phyloP scores from a whole-genome alignment of 2,329 filamentous ascomycete genomes.

The Sclerotiophoma versabilis region DNA sequence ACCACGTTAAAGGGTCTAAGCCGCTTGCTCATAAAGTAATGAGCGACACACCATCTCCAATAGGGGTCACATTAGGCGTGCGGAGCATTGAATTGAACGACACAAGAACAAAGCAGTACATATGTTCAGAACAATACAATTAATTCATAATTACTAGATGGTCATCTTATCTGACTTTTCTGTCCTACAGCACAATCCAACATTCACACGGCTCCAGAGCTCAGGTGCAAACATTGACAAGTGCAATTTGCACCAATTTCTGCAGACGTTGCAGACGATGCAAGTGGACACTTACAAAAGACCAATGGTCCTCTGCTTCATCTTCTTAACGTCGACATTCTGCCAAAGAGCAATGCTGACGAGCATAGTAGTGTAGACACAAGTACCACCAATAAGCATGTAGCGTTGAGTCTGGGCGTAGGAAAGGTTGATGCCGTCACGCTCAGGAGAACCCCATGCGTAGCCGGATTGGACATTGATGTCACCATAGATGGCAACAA shows the following conservation, averaged over 20 bases:
- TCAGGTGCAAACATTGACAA: not conserved
- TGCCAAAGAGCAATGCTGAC: slow-evolving; percentile 39
- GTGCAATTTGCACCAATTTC: too few species aligned
- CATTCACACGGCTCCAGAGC: slow-evolving; percentile 4
- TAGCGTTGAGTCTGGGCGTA: slow-evolving; percentile 48
- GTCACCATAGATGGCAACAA: slow-evolving; percentile 57
- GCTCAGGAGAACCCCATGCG: slow-evolving; percentile 56
- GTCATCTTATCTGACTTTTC: not conserved
- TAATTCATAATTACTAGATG: slow-evolving; percentile 11
- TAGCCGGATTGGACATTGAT: slow-evolving; percentile 63
- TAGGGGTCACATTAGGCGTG: not conserved
- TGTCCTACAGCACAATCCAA: not conserved
- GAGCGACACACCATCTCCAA: too few species aligned
- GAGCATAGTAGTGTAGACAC: slow-evolving; percentile 35
- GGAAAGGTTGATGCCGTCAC: slow-evolving; percentile 52
- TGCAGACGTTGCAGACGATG: not conserved
- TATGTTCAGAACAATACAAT: slow-evolving; percentile 2
- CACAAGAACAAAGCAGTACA: not conserved
- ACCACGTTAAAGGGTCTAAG: too few species aligned
- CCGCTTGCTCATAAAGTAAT: too few species aligned
- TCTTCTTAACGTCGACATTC: slow-evolving; percentile 41
- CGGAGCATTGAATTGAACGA: not conserved
- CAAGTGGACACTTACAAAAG: slow-evolving; percentile 29
- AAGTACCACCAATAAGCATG: slow-evolving; percentile 47
- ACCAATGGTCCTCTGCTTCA: slow-evolving; percentile 44